Evolutionary conservation across 2,329 filamentous ascomycete species (phyloP).

Genomic region (Pseudopithomyces chartarum): DNA sequence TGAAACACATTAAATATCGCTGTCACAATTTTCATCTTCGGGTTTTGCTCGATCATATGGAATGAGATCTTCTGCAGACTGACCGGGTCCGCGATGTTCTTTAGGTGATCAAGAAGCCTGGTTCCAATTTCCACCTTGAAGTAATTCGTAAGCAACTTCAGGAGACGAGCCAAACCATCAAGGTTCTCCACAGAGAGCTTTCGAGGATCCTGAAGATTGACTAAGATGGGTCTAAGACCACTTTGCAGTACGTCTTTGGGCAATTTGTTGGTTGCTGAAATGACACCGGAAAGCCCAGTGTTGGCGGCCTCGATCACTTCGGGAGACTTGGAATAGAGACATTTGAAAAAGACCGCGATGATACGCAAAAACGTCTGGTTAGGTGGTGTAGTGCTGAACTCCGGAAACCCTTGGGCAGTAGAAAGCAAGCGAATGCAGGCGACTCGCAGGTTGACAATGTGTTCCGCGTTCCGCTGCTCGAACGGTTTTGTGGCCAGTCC

Average conservation of each 20-base stretch:
- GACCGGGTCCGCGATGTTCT: conserved; percentile 80
- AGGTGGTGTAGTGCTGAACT: conserved; percentile 78
- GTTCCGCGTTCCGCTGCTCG: conserved; percentile 93
- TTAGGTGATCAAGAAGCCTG: conserved; percentile 91
- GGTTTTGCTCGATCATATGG: conserved; percentile 89
- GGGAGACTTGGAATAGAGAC: conserved; percentile 88
- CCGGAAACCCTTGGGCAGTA: conserved; percentile 89
- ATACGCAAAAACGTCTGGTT: conserved; percentile 68
- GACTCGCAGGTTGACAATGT: conserved; percentile 88
- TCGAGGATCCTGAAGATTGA: conserved; percentile 93
- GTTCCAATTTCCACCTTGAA: conserved; percentile 99
- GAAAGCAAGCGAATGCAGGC: conserved; percentile 92
- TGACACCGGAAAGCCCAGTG: conserved; percentile 82
- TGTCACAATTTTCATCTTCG: conserved; percentile 90
- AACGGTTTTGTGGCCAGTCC: conserved; percentile 82
- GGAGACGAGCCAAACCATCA: conserved; percentile 84
- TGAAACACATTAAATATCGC: conserved; percentile 98
- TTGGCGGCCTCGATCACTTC: conserved; percentile 95
- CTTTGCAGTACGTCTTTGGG: conserved; percentile 95
- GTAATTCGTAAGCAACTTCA: conserved; percentile 94
- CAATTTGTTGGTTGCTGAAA: conserved; percentile 86
- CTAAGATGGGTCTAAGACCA: conserved; percentile 90
- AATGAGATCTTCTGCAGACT: conserved; percentile 90
- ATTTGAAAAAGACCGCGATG: conserved; percentile 97
- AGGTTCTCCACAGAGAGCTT: conserved; percentile 86